Conservation (phyloP, 2,329 filamentous ascomycete genomes). For the Esteya vermicola region DNA sequence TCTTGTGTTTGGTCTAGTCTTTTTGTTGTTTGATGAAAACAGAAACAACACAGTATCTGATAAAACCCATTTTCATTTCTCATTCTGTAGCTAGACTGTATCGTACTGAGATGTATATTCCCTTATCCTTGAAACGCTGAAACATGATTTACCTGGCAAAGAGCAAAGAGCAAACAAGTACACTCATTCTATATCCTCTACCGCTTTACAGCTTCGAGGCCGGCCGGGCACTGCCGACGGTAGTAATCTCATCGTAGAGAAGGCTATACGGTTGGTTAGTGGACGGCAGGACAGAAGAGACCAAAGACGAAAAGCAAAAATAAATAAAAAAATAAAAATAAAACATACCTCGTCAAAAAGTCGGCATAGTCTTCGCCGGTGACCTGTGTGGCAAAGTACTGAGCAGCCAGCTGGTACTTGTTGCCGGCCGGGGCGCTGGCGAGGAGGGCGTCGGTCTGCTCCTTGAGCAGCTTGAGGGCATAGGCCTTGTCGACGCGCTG, state of each 20-base stretch:
- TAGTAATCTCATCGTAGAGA: slow-evolving; percentile 78
- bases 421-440: slow-evolving; percentile 70
- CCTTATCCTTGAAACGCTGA: no score
- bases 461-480: slow-evolving; percentile 70
- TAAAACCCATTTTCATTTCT: no score
- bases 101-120: no score
- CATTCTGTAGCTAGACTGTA: no score
- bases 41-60: no score
- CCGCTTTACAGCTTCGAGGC: slow-evolving; percentile 47
- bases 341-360: slow-evolving; percentile 68
- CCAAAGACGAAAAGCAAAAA: no score
- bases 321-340: not conserved
- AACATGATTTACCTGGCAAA: no score
- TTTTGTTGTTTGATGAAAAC: no score
- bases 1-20: no score
- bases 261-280: slow-evolving; percentile 35
- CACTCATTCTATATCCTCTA: not conserved
- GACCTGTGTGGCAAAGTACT: slow-evolving; percentile 87
- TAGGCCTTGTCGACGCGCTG: slow-evolving; percentile 90
- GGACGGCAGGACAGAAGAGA: no score
- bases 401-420: slow-evolving; percentile 78
- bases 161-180: not conserved
- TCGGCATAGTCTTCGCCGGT: slow-evolving; percentile 97
- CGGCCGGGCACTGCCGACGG: slow-evolving; percentile 44
- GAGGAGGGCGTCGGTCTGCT: slow-evolving; percentile 65